Percentiles rank a stretch among this genome's conserved stretches.
Conservation (phyloP, 257 asterid genomes). For the Marsdenia floribunda region DNA sequence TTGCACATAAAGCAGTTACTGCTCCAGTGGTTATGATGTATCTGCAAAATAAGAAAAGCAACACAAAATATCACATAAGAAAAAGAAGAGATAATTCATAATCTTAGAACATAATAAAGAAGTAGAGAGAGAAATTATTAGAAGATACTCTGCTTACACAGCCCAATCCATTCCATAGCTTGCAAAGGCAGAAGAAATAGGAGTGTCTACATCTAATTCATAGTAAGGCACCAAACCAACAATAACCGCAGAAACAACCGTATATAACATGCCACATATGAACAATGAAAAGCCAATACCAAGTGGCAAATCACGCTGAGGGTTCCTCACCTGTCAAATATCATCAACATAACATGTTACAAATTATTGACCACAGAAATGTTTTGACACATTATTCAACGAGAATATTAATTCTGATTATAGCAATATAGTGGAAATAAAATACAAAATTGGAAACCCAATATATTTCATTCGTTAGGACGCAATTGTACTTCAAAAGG, state of each 20-base stretch:
- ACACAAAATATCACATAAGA: background rate
- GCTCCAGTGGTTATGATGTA: slow-evolving; percentile 35
- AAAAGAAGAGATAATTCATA: background rate
- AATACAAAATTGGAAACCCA: background rate
- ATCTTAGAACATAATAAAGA: background rate
- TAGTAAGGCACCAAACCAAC: slow-evolving; percentile 41
- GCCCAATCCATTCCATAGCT: slow-evolving; percentile 38
- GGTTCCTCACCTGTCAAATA: slow-evolving; percentile 29
- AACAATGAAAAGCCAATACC: slow-evolving; percentile 32
- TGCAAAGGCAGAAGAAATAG: slow-evolving; percentile 38
- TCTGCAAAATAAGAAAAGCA: slow-evolving; percentile 16
- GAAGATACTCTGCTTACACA: slow-evolving; percentile 22
- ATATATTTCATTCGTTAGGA: background rate
- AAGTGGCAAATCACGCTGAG: slow-evolving; percentile 39
- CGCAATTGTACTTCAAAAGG: background rate
- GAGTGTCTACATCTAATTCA: slow-evolving; percentile 37
- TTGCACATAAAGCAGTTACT: slow-evolving; percentile 39
- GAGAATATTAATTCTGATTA: background rate
- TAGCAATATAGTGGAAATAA: background rate
- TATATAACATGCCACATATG: slow-evolving; percentile 28
- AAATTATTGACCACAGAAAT: background rate
- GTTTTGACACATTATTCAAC: background rate
- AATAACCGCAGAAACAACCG: slow-evolving; percentile 33
- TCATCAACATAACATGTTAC: background rate
- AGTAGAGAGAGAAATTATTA: background rate